Evolutionary conservation across 345 rosid species (phyloP), one percentile per base, ranked within the genome.

Genomic region (Moricandia arvensis): DNA sequence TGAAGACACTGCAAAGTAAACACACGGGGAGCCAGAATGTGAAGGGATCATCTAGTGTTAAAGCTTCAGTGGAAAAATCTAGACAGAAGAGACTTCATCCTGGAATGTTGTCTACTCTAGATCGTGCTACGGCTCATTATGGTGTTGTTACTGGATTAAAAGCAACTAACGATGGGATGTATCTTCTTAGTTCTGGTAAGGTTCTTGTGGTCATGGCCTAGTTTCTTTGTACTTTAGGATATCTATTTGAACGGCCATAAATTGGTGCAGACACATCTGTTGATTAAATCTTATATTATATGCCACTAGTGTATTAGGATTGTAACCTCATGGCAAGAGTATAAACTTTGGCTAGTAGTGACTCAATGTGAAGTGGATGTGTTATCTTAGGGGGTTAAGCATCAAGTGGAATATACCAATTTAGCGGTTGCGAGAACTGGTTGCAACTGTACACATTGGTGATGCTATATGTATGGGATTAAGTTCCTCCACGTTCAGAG

Each of bases 121-220:
- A 95, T 83, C 87, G 88, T 71, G 91, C 96, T 75, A 89, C 95
- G 73, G 95, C 98, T 71, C 98, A 91, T 81, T 92, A 90, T 79
- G 99, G 99, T 81, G 91, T 83, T 79, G 92, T 92, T 58, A 95
- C 96, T 75, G 89, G 96, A 62, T 83, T 92, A 41, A 92, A 88
- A 87, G 81, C 79, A 75, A 90, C 97, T 31, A 89, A 85, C 67
- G 90, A 90, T 69, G 95, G 97, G 85, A 91, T 94, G 96, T 82
- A 94, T 82, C 95, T 94, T 78, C 85, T 94, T 34, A 94, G 98
- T 85, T 87, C 96, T 87, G 98, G 98, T 94, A 81, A 53, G 81
- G 24, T 73, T 61, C 38, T 51, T 18, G 17, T 66, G 64, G 12
- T 35, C 59, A 34, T 72, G 68, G 34, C 58, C 49, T 59, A 60